Base-by-base conservation (phyloP, 1,139 yeast species). In the Ogataea hybrid region DNA sequence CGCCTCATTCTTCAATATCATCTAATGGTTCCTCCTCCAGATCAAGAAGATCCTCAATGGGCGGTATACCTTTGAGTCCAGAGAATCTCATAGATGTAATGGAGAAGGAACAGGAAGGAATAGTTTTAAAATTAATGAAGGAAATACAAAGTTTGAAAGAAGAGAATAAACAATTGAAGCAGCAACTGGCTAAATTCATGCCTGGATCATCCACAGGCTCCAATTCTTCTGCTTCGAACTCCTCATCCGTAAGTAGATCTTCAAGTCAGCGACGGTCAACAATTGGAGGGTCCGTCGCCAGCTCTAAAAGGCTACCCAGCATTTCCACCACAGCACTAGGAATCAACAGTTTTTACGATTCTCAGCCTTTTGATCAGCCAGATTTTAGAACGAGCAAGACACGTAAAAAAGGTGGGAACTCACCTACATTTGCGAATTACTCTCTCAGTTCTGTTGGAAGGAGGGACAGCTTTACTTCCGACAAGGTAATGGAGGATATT, bases 61-160 rank as follows among this genome's bases (percentile, higher is more conserved):
- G 48, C 31, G 45, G 47, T 8, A 47, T 43, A 3, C 43, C 50
- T 5, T 28, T 47, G 15, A 39, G 46, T 12, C 47, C 53, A 8
- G 57, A 48, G n/a, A 52, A 55, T 35, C 46, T 56, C 29, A 72
- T 80, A 36, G 82, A 79, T 57, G 65, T 73, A 43, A 78, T 81
- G 84, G 87, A 81, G 55, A 70, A 79, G 44, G 86, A 81, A 55
- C 86, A 81, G 56, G 87, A 81, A 52, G 83, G 81, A 3, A 76
- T 79, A 28, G 86, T 79, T 6, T 61, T 79, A 48, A 75, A 71
- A 52, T 59, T 80, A 31, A 71, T 79, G 74, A 70, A 70, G 50
- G 84, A 80, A 51, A 79, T 80, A 29, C 71, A 70, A 18, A 48
- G 48, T 8, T 62, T 80, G 45, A 75, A 71, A 49, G 76, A 73